These are phyloP conservation scores for Sporormia fimetaria DNA, from an alignment of 495 filamentous ascomycete species.

Conservation along the genomic window DNA sequence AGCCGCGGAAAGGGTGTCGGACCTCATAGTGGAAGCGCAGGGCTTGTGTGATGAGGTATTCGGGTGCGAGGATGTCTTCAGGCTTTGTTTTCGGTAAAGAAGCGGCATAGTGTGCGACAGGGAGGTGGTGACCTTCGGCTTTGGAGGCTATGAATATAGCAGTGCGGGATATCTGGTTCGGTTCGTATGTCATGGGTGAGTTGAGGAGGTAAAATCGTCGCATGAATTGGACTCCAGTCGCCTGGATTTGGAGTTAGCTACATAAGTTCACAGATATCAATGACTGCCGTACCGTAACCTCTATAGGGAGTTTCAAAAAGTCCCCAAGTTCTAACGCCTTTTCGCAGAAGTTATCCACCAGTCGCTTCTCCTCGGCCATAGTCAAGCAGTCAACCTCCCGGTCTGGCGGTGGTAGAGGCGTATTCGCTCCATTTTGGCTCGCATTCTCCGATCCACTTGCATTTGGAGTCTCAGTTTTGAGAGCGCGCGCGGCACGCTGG, in stretches of 20 bases:
- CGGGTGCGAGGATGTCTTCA: constrained; percentile 74
- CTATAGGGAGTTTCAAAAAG: constrained; percentile 58
- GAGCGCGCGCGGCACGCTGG: constrained; percentile 32
- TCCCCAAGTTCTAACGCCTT: constrained; percentile 31
- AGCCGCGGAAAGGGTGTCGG: constrained; percentile 75
- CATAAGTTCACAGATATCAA: not conserved
- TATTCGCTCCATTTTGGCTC: constrained; percentile 12
- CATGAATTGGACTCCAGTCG: constrained; percentile 84
- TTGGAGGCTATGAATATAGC: constrained; percentile 88
- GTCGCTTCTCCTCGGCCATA: constrained; percentile 63
- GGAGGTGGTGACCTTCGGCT: constrained; percentile 70
- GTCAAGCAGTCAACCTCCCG: constrained; percentile 62
- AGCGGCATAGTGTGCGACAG: constrained; percentile 51
- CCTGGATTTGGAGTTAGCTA: constrained; percentile 35
- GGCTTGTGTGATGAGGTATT: constrained; percentile 83
- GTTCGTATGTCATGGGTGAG: constrained; percentile 88
- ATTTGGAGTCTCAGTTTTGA: constrained; percentile 13
- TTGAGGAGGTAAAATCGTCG: constrained; percentile 91
- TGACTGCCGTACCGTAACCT: constrained; percentile 51
- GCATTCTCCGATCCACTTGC: constrained; percentile 32
- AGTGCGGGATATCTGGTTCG: constrained; percentile 70
- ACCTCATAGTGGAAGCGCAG: constrained; percentile 92
- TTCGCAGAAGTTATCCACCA: constrained; percentile 74
- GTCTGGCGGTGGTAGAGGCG: constrained; percentile 21
- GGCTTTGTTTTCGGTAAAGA: constrained; percentile 51